Evolutionary conservation across 2,329 filamentous ascomycete species (phyloP).

Genomic region (Fusarium agapanthi): DNA sequence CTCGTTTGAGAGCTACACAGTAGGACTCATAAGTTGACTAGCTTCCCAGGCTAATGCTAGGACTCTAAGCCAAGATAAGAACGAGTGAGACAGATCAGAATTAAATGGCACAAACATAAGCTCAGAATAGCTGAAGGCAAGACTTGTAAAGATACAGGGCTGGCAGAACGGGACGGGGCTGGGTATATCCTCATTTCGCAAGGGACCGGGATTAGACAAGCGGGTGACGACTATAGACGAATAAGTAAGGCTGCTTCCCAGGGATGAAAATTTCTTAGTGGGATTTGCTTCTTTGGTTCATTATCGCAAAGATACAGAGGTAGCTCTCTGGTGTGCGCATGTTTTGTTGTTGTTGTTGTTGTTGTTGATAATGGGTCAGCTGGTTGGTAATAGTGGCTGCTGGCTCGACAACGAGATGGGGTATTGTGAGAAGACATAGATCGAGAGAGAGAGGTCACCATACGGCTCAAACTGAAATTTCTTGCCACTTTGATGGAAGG

Average conservation of each 20-base stretch:
- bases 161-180: slow-evolving; percentile 21
- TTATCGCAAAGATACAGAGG: slow-evolving; percentile 5
- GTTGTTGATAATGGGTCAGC: slow-evolving; percentile 24
- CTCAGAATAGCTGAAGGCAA: neutral
- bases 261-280: slow-evolving; percentile 5
- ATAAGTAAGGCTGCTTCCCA: slow-evolving; percentile 5
- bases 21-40: slow-evolving; percentile 11
- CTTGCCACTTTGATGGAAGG: neutral
- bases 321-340: slow-evolving; percentile 5
- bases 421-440: neutral
- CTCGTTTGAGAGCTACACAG: slow-evolving; percentile 4
- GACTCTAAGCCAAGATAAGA: slow-evolving; percentile 17
- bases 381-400: slow-evolving; percentile 9
- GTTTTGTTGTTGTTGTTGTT: slow-evolving; percentile 11
- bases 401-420: slow-evolving; percentile 29
- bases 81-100: slow-evolving; percentile 17
- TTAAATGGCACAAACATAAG: slow-evolving; percentile 26
- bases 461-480: neutral
- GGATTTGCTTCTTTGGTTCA: slow-evolving; percentile 22
- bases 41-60: slow-evolving; percentile 22
- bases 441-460: neutral
- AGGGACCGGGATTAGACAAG: slow-evolving; percentile 26
- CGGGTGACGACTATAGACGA: slow-evolving; percentile 10
- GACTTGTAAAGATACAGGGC: slow-evolving; percentile 3
- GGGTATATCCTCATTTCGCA: slow-evolving; percentile 42